phyloP scores from a whole-genome alignment of 192 early-diverging fungal species.

The Backusella macrospora region DNA sequence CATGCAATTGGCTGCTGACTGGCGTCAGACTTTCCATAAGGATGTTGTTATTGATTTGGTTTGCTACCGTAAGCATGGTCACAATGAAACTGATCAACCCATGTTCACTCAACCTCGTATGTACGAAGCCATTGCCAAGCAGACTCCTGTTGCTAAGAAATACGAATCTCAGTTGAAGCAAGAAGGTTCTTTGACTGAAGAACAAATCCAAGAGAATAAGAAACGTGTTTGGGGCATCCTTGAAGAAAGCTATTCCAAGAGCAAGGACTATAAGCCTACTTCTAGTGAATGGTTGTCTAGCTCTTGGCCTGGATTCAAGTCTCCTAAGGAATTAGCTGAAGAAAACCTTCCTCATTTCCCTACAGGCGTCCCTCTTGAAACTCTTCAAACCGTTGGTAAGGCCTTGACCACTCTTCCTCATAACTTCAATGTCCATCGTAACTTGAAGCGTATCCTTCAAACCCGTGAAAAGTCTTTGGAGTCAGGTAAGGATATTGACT shows the following conservation, averaged over 20 bases:
- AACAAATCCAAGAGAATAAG: conserved; percentile 88
- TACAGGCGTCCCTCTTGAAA: conserved; percentile 74
- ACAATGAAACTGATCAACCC: conserved; percentile 99
- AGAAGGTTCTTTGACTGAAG: conserved; percentile 83
- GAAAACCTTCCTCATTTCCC: conserved; percentile 69
- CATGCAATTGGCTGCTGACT: conserved; percentile 93
- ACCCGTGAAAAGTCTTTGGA: conserved; percentile 79
- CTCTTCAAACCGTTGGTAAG: conserved; percentile 81
- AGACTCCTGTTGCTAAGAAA: conserved; percentile 80
- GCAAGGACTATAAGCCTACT: conserved; percentile 88
- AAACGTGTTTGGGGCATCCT: conserved; percentile 90
- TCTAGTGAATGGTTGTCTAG: conserved; percentile 95
- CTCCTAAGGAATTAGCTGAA: conserved; percentile 71
- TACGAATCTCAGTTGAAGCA: conserved; percentile 83
- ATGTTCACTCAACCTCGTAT: conserved; percentile 98
- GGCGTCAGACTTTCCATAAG: conserved; percentile 94
- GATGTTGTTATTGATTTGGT: conserved; percentile 97
- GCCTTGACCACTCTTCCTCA: conserved; percentile 80
- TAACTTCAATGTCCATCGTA: conserved; percentile 85
- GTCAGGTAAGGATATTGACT: conserved; percentile 86
- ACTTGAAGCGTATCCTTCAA: conserved; percentile 85
- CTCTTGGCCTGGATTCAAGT: conserved; percentile 91
- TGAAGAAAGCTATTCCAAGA: conserved; percentile 89
- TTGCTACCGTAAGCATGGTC: conserved; percentile 96
- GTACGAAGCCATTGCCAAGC: conserved; percentile 89